A percentile compares a stretch with the other conserved stretches of the same genome.
These are phyloP conservation scores for Nectriaceae sp. DNA, from an alignment of 2,329 filamentous ascomycete species.

Conservation along the genomic window DNA sequence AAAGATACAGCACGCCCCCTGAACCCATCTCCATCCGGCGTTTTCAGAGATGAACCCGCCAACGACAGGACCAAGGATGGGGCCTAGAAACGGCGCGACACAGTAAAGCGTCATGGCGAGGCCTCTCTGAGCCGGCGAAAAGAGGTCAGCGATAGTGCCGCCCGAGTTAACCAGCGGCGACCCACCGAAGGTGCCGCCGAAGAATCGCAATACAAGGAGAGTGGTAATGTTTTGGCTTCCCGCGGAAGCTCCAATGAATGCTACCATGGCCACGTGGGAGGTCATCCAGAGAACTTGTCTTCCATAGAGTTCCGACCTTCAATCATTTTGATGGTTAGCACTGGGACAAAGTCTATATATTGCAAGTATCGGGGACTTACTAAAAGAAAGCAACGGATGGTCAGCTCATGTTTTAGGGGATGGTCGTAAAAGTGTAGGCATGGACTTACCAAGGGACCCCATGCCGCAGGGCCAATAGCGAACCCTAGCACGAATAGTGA, in stretches of 20 bases:
- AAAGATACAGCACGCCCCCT: constrained; percentile 40
- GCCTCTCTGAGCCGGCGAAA: constrained; percentile 49
- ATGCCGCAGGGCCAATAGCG: constrained; percentile 60
- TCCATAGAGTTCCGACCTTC: constrained; percentile 60
- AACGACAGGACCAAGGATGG: constrained; percentile 47
- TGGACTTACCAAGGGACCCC: constrained; percentile 54
- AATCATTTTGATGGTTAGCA: no score
- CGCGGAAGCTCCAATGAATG: constrained; percentile 62
- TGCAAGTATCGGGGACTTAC: not conserved
- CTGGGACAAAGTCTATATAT: no score
- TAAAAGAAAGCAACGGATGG: not conserved
- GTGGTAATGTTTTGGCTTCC: constrained; percentile 56
- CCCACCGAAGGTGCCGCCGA: constrained; percentile 60
- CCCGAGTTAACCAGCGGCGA: constrained; percentile 58
- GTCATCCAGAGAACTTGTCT: constrained; percentile 58
- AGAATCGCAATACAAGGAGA: constrained; percentile 63
- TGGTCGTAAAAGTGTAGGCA: not conserved
- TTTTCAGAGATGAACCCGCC: constrained; percentile 58
- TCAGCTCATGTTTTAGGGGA: not conserved
- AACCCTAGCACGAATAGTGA: constrained; percentile 66
- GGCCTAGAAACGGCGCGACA: constrained; percentile 41
- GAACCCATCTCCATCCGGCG: constrained; percentile 57
- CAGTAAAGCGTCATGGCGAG: constrained; percentile 57
- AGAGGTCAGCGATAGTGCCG: constrained; percentile 60
- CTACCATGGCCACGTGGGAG: constrained; percentile 57